Evolutionary conservation across 139 green algal species (phyloP), one percentile per base, ranked within the genome.

Genomic region (Pseudopediastrum boryanum): DNA sequence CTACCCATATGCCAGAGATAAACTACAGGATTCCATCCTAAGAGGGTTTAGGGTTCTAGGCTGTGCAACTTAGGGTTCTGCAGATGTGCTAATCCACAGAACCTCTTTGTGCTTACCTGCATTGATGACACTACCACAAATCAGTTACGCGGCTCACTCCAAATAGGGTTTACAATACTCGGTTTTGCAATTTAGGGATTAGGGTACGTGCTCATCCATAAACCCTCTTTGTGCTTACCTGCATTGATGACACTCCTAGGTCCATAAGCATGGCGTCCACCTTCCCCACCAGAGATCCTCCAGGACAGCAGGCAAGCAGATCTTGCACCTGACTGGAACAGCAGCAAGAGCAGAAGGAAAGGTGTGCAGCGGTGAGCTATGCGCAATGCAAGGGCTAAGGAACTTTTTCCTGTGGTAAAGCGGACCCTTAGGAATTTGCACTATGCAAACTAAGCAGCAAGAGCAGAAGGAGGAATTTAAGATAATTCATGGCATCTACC

Each of bases 161-260:
- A n/a, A n/a, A n/a, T n/a, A n/a, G n/a, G n/a, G n/a, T n/a, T n/a
- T n/a, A n/a, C n/a, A n/a, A n/a, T n/a, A n/a, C n/a, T n/a, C n/a
- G n/a, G n/a, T n/a, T n/a, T n/a, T n/a, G n/a, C n/a, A n/a, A n/a
- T n/a, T n/a, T n/a, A n/a, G n/a, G n/a, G n/a, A n/a, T n/a, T n/a
- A n/a, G n/a, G n/a, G n/a, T n/a, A n/a, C n/a, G n/a, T n/a, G 61
- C 29, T 46, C 31, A 50, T 13, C 5, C 31, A 4, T 27, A n/a
- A 2, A 4, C 35, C 27, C 10, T 39, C 31, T 21, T 58, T 1
- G 13, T 2, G 2, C 81, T 4, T 63, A 92, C 89, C 91, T 99
- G 96, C 96, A 99, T 98, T 19, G 96, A 99, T 0, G 95, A 98
- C 8, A 98, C 86, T 10, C 96, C 96, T 16, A 98, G 77, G 81